Evolutionary conservation across 495 filamentous ascomycete genomes (phyloP).

Genomic region (Staphylotrichum tortipilum): DNA sequence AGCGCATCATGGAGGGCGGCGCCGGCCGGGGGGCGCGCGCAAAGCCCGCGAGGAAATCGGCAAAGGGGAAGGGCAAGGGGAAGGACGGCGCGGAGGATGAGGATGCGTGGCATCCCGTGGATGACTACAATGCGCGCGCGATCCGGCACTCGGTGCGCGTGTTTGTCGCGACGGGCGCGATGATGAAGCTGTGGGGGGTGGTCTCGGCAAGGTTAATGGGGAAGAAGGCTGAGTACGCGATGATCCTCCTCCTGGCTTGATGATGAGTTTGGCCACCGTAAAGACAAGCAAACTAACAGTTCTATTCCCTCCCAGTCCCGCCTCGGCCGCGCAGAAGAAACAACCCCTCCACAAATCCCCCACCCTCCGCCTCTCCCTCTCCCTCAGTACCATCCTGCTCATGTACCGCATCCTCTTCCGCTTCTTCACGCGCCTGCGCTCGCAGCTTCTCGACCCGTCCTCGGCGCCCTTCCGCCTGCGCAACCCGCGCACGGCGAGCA

Average conservation of each 20-base stretch:
- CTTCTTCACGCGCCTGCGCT: conserved; percentile 75
- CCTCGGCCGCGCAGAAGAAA: conserved; percentile 26
- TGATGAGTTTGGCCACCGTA: too few species aligned
- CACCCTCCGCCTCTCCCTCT: conserved; percentile 68
- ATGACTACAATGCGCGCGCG: conserved; percentile 74
- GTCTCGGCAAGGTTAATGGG: conserved; percentile 40
- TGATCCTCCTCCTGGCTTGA: background rate
- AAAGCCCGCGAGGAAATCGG: background rate
- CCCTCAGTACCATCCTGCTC: conserved; percentile 73
- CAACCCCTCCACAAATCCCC: conserved; percentile 56
- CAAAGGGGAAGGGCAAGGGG: conserved; percentile 15
- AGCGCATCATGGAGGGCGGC: conserved; percentile 37
- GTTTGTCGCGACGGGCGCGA: conserved; percentile 59
- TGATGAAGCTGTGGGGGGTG: conserved; percentile 60
- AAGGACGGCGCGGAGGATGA: conserved; percentile 9
- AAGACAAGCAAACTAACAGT: background rate
- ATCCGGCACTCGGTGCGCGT: conserved; percentile 67
- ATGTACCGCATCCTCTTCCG: conserved; percentile 83
- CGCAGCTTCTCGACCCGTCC: conserved; percentile 63
- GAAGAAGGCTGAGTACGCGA: conserved; percentile 38
- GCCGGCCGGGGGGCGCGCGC: conserved; percentile 4
- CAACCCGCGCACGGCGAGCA: conserved; percentile 64
- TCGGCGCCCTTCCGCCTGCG: conserved; percentile 69
- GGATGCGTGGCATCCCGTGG: conserved; percentile 18
- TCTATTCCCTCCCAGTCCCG: background rate